Evolutionary conservation across 2,329 filamentous ascomycete species (phyloP), one percentile per base, ranked within the genome.

Genomic region (Bipolaris oryzae): DNA sequence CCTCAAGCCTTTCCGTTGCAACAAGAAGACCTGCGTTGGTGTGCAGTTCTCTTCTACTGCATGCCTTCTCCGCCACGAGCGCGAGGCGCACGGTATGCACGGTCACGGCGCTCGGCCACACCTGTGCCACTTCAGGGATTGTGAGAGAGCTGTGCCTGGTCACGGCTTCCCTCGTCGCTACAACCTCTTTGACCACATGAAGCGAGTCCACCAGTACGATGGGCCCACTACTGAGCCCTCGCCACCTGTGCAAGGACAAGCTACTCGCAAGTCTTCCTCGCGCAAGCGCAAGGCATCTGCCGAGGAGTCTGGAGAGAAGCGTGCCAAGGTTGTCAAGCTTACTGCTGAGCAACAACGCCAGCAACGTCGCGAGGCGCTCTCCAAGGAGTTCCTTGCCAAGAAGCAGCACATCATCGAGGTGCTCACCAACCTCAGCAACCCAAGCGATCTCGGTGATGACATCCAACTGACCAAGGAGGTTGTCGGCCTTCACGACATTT

Each of bases 181-280:
- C 91, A 98, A 98, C 79, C 85, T 96, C 51, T 88, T 90, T 77
- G 94, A 98, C 79, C 94, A 98, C 83, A 97, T 97, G 93, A 91
- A 92, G 80, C 89, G 94, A 61, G 93, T 97, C 7, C 94, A 98
- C 69, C 84, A 86, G 64, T 86, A 84, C 69, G 81, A 72, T 38
- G 72, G 72, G 33, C 69, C 73, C 0, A 70, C 69, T 7, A 70
- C 66, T 7, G 74, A 76, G 57, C 62, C 66, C 7, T 75, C 74
- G 0, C 70, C 74, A 3, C 67, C 69, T n/a, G 59, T 61, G 28
- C 62, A 63, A 28, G 64, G 66, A 18, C 68, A 71, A 21, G 54
- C 63, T 20, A 50, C 60, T 34, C 70, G 73, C 49, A 72, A 73
- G 58, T 62, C 58, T 31, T 61, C 60, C n/a, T 57, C 60, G 23